These are phyloP conservation scores for Mesostigma viride DNA, from an alignment of 139 green algal species.

Conservation along the genomic window DNA sequence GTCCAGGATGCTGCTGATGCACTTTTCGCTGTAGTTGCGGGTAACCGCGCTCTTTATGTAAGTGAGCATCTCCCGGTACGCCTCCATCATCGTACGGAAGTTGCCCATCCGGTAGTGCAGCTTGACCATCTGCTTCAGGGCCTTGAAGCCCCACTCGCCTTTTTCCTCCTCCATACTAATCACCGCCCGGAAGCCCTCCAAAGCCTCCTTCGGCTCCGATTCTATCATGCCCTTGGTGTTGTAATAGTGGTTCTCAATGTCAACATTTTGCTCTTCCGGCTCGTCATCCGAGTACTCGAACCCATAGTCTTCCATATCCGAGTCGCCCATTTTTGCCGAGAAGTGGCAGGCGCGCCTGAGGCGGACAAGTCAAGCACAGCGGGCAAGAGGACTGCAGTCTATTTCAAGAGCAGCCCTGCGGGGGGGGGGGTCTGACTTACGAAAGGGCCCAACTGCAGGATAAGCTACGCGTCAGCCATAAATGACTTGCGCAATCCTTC, in stretches of 20 bases:
- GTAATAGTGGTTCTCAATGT: slow-evolving; percentile 99
- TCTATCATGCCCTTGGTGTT: slow-evolving; percentile 80
- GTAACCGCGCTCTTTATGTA: slow-evolving; percentile 82
- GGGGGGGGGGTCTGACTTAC: no score
- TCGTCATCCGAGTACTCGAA: slow-evolving; percentile 98
- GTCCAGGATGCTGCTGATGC: slow-evolving; percentile 94
- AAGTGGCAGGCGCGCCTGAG: no score
- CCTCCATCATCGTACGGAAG: slow-evolving; percentile 67
- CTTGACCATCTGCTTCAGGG: slow-evolving; percentile 97
- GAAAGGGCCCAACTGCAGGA: no score
- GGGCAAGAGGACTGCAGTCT: no score
- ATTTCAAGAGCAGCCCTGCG: no score
- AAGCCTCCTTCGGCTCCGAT: slow-evolving; percentile 14
- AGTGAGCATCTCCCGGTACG: slow-evolving; percentile 78
- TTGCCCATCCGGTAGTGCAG: slow-evolving; percentile 67
- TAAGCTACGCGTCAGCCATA: no score
- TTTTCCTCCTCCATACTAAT: slow-evolving; percentile 87
- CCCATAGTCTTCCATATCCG: slow-evolving; percentile 68
- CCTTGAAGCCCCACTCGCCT: slow-evolving; percentile 97
- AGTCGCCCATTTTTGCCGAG: no score
- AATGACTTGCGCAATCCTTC: no score
- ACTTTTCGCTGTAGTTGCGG: slow-evolving; percentile 93
- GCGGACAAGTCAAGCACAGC: no score
- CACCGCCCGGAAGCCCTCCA: slow-evolving; percentile 75
- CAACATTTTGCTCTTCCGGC: slow-evolving; percentile 83